Percentiles rank a stretch among this genome's conserved stretches.
Evolutionary conservation across 1,284 basidiomycete genomes (phyloP).

Genomic region (Bjerkandera adusta): DNA sequence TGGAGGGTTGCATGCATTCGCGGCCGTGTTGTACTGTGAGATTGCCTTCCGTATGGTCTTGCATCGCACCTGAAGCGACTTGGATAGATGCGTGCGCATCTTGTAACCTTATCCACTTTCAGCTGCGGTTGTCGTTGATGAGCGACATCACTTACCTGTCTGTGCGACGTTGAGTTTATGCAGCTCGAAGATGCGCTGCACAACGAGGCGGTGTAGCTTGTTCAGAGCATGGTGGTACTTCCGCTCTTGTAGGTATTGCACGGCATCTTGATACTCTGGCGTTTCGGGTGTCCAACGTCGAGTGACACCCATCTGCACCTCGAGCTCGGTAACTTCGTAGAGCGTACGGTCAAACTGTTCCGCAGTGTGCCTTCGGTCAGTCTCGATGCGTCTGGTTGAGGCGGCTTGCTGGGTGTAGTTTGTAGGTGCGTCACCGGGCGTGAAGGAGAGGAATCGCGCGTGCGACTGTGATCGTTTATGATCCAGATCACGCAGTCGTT

Average conservation of each 20-base stretch:
- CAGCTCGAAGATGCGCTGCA: slow-evolving; percentile 30
- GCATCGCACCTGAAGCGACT: slow-evolving; percentile 17
- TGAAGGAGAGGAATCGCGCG: background rate
- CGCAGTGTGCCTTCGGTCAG: background rate
- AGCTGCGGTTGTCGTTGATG: background rate
- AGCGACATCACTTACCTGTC: slow-evolving; percentile 17
- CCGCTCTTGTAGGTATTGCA: slow-evolving; percentile 17
- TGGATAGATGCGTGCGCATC: slow-evolving; percentile 20
- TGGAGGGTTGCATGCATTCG: slow-evolving; percentile 20
- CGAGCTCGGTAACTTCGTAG: slow-evolving; percentile 17
- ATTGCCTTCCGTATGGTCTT: slow-evolving; percentile 17
- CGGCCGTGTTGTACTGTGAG: slow-evolving; percentile 21
- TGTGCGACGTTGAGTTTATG: slow-evolving; percentile 25
- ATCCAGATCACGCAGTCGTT: slow-evolving; percentile 20
- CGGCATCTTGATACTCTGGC: slow-evolving; percentile 15
- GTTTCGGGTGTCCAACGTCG: slow-evolving; percentile 21
- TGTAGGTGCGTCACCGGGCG: background rate
- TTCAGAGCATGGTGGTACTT: slow-evolving; percentile 25
- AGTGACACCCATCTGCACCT: slow-evolving; percentile 20
- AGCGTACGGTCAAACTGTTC: slow-evolving; percentile 8
- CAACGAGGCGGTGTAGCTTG: slow-evolving; percentile 26
- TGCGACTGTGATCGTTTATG: slow-evolving; percentile 12
- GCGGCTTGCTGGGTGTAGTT: slow-evolving; percentile 3
- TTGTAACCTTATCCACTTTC: slow-evolving; percentile 18
- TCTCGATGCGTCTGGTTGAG: slow-evolving; percentile 13